A percentile compares a stretch with the other conserved stretches of the same genome.
Evolutionary conservation across 2,329 filamentous ascomycete species (phyloP).

Genomic region (Colletotrichum aenigma): DNA sequence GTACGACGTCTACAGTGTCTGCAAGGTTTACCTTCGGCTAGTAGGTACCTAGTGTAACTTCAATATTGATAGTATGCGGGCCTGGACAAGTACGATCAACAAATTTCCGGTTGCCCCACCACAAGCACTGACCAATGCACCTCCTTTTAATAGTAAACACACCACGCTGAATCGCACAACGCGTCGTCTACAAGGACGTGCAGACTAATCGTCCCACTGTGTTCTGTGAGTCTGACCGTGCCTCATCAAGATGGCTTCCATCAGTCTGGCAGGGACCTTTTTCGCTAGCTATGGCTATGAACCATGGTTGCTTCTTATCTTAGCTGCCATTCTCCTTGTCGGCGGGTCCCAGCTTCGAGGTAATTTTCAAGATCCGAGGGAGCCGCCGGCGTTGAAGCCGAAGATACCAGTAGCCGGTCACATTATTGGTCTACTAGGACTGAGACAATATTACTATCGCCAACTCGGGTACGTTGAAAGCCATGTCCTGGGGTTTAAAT

Average conservation of each 20-base stretch:
- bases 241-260: background rate
- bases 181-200: background rate
- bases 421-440: slow-evolving; percentile 44
- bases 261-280: background rate
- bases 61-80: background rate
- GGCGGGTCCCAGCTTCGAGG: background rate
- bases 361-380: slow-evolving; percentile 30
- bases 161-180: background rate
- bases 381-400: slow-evolving; percentile 45
- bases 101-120: background rate
- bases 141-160: background rate
- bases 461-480: background rate
- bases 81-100: background rate
- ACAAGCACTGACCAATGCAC: background rate
- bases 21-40: background rate
- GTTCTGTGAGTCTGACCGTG: background rate
- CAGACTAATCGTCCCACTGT: background rate
- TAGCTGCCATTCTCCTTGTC: background rate
- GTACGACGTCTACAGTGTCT: rapidly evolving
- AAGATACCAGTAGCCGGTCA: slow-evolving; percentile 50
- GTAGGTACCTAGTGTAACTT: background rate
- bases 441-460: background rate
- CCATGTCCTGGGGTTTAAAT: background rate
- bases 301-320: background rate
- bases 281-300: background rate